These are phyloP conservation scores for Lunularia cruciata DNA, from an alignment of 225 moss, liverwort and hornwort genomes.

Conservation along the genomic window DNA sequence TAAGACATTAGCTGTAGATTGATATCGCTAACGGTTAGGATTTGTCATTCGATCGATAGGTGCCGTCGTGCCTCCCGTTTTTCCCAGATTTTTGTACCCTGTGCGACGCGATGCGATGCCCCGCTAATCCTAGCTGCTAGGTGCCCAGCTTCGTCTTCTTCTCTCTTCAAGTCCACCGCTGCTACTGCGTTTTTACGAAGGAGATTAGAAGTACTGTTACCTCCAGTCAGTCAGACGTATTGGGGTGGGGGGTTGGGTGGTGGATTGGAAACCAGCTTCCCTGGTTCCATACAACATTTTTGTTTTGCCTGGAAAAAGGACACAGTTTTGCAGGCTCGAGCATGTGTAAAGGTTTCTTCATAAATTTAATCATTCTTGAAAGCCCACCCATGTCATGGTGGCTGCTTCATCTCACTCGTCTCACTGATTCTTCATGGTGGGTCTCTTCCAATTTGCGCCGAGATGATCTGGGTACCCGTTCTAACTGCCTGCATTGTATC, in stretches of 20 bases:
- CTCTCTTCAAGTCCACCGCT: slow-evolving; percentile 20
- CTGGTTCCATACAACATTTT: slow-evolving; percentile 48
- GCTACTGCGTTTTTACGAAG: slow-evolving; percentile 32
- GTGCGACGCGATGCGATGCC: slow-evolving; percentile 26
- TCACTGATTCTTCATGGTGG: no score
- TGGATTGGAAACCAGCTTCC: slow-evolving; percentile 33
- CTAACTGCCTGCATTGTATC: no score
- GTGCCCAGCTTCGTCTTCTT: slow-evolving; percentile 23
- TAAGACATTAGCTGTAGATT: slow-evolving; percentile 56
- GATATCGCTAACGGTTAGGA: slow-evolving; percentile 47
- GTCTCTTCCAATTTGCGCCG: no score
- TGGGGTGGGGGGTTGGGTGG: slow-evolving; percentile 40
- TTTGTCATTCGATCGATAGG: slow-evolving; percentile 42
- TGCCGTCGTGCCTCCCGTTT: slow-evolving; percentile 35
- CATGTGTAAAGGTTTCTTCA: slow-evolving; percentile 61
- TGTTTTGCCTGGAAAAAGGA: slow-evolving; percentile 53
- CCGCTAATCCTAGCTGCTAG: slow-evolving; percentile 26
- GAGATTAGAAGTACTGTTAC: slow-evolving; percentile 31
- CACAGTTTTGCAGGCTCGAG: slow-evolving; percentile 56
- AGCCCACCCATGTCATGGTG: slow-evolving; percentile 57
- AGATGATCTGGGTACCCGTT: no score
- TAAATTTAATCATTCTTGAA: slow-evolving; percentile 60
- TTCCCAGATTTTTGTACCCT: slow-evolving; percentile 52
- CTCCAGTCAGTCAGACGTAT: slow-evolving; percentile 16
- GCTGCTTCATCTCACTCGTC: slow-evolving; percentile 35